These are phyloP conservation scores for Spizellomyces sp. DNA, from an alignment of 192 early-diverging fungal species.

Conservation along the genomic window DNA sequence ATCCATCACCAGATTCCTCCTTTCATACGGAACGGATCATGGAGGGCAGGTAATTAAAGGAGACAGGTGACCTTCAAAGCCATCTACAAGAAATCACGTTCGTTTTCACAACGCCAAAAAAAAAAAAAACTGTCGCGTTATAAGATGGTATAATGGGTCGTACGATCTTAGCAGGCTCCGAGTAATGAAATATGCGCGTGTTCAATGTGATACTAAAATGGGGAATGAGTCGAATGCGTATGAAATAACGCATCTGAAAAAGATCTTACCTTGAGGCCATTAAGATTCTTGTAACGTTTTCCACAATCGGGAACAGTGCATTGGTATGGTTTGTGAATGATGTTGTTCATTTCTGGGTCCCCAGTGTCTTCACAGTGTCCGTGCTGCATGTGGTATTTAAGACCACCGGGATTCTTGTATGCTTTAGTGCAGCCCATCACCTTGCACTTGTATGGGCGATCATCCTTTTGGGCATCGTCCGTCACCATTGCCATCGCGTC, in stretches of 20 bases:
- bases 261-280: constrained; percentile 80
- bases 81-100: too few species aligned
- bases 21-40: too few species aligned
- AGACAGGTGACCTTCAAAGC: too few species aligned
- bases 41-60: too few species aligned
- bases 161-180: constrained; percentile 14
- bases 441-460: constrained; percentile 90
- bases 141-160: too few species aligned
- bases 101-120: too few species aligned
- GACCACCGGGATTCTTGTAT: constrained; percentile 98
- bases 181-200: constrained; percentile 48
- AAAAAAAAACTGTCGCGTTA: too few species aligned
- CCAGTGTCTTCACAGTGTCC: constrained; percentile 81
- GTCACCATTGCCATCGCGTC: constrained; percentile 47
- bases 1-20: too few species aligned
- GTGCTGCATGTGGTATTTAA: constrained; percentile 98
- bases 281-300: constrained; percentile 98
- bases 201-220: constrained; percentile 52
- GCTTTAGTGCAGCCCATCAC: constrained; percentile 87
- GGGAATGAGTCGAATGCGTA: not conserved
- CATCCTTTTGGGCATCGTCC: constrained; percentile 47
- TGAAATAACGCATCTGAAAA: not conserved
- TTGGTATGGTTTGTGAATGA: constrained; percentile 63
- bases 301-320: constrained; percentile 88
- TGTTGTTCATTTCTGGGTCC: constrained; percentile 62